Evolutionary conservation across 129 eudicot species (phyloP), one percentile per base, ranked within the genome.

Genomic region (Tagetes patula): DNA sequence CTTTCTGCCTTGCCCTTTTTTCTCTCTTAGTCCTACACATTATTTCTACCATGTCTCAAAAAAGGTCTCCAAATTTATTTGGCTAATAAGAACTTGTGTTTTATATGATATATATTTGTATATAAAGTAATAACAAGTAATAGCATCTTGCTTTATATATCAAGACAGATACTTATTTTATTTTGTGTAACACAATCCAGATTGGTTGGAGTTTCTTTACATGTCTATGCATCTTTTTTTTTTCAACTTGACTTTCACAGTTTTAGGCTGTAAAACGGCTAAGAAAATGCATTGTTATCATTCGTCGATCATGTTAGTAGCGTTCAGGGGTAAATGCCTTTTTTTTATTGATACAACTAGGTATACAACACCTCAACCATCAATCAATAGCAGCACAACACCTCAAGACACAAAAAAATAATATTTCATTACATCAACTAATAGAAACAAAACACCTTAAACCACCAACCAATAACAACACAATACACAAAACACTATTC

Each of bases 1-100:
- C 36, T 75, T 77, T 69, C 63, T 77, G 54, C 52, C 38, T 59
- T 45, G 50, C 52, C 80, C 81, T 68, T 47, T 43, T 69, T 69
- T 59, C 70, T 46, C 81, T 69, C 81, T 27, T 30, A 69, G 41
- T 62, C 71, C 71, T 64, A 47, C 70, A 62, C 64, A 62, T 64
- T 10, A 47, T 73, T 46, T 73, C 77, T 62, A 73, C 48, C 49
- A 46, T 48, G 50, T 63, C 40, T 50, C 54, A 67, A 66, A 40
- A 65, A 20, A 32, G 73, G 58, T 59, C 6, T 32, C 8, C 47
- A 34, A 63, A 9, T 31, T 37, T 63, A 30, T 36, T 20, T 20
- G 27, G 27, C 27, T 20, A 20, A 20, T 20, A 20, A 20, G 27
- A 20, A 20, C 27, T 20, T 20, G 27, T 20, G 27, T 20, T 20